Base-by-base conservation (phyloP, 495 filamentous ascomycete species). In the Cairneyella variabilis region DNA sequence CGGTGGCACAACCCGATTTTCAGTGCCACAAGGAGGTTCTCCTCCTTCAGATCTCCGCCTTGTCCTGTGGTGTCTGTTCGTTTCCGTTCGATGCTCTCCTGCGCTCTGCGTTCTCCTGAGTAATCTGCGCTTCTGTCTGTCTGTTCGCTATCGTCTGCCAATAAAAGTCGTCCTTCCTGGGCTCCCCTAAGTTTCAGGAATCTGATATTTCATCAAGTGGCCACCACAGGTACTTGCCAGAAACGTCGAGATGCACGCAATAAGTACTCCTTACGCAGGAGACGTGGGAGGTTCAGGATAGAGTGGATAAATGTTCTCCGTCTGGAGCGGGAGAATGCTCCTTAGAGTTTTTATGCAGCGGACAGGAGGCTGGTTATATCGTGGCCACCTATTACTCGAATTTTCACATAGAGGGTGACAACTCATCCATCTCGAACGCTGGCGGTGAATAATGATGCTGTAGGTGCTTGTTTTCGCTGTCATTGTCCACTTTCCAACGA, bases 361-460 rank as follows among this genome's bases (percentile, higher is more conserved):
- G 16, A 43, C 40, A 26, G 44, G 57, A 55, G 57, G 51, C 39
- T 55, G 52, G 57, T 27, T 54, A 59, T 59, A 54, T 54, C 51
- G 36, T 26, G 12, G 45, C 56, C 56, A 54, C 7, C 47, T 51
- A 59, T 53, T 43, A 43, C 41, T 53, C 12, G 12, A 11, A 21
- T 20, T 8, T 20, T 25, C 8, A 32, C 41, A 20, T 45, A 6
- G 46, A 54, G 41, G 28, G 32, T 41, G 12, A 32, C 28, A 32
- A 32, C 28, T 32, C 28, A 32, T 32, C 28, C 28, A 7, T 20
- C 16, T 20, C 40, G 23, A 25, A 32, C 14, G 6, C 45, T 40
- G 49, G 50, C 56, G 50, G 54, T 53, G 54, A 23, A 32, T 57
- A 48, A 28, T 30, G 46, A 32, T 14, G 14, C 28, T 6, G 28